Percentiles rank a stretch among this genome's conserved stretches.
phyloP scores from a whole-genome alignment of 768 basidiomycete species.

The Amanita rimosa region DNA sequence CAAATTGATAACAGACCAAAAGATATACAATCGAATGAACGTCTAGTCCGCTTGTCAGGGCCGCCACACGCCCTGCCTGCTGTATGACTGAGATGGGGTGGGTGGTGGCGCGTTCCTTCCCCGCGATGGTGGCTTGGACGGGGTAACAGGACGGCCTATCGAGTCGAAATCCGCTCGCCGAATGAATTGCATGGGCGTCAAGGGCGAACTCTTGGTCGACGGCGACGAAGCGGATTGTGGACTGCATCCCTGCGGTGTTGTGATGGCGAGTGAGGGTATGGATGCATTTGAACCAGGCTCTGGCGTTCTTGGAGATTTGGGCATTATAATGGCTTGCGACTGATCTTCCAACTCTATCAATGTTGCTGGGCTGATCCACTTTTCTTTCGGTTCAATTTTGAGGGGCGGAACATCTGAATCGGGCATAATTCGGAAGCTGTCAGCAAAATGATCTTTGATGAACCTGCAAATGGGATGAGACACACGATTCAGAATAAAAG shows the following conservation, averaged over 20 bases:
- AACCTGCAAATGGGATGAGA: constrained; percentile 38
- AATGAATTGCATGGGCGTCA: constrained; percentile 78
- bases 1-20: background rate
- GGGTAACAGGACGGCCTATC: constrained; percentile 47
- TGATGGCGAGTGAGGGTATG: constrained; percentile 59
- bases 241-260: constrained; percentile 42
- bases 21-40: background rate
- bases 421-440: constrained; percentile 63
- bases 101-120: constrained; percentile 18
- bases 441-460: constrained; percentile 78
- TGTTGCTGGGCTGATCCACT: constrained; percentile 76
- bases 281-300: constrained; percentile 43
- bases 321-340: constrained; percentile 10
- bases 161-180: constrained; percentile 59
- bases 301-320: constrained; percentile 47
- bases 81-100: constrained; percentile 1
- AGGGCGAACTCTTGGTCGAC: constrained; percentile 49
- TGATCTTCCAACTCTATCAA: constrained; percentile 39
- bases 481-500: background rate
- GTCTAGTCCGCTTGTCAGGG: constrained; percentile 27
- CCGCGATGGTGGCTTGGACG: constrained; percentile 45
- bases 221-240: constrained; percentile 41
- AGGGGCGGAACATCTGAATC: constrained; percentile 42
- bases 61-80: constrained; percentile 43
- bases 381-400: constrained; percentile 39